These are phyloP conservation scores for Neocallimastix lanati DNA, from an alignment of 192 early-diverging fungal species.

Conservation along the genomic window DNA sequence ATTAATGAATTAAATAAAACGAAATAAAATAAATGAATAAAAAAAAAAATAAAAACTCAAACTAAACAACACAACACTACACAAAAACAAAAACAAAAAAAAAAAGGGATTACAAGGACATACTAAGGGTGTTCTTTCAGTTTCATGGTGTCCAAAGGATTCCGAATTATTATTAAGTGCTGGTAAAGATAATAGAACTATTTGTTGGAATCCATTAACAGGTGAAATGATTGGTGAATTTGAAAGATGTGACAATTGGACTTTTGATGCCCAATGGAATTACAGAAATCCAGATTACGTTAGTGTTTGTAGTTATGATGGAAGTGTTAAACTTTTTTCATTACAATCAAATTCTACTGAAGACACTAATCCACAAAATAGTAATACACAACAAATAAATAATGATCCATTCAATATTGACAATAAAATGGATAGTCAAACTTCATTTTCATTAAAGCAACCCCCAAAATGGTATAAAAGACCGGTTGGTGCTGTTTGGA, in stretches of 20 bases:
- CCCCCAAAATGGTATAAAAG: constrained; percentile 91
- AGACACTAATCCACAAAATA: background rate
- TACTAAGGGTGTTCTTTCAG: constrained; percentile 70
- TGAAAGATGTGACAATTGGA: constrained; percentile 73
- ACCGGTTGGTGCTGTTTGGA: constrained; percentile 72
- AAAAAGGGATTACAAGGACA: constrained; percentile 58
- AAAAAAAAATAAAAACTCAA: too few relatives aligned
- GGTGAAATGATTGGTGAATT: constrained; percentile 81
- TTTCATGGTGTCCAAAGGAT: constrained; percentile 92
- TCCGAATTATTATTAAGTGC: constrained; percentile 76
- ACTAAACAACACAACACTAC: too few relatives aligned
- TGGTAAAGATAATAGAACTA: constrained; percentile 86
- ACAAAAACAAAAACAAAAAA: background rate
- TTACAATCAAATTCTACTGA: constrained; percentile 1
- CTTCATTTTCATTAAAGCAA: constrained; percentile 45
- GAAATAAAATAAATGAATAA: too few relatives aligned
- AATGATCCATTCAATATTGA: constrained; percentile 10
- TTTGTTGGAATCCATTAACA: constrained; percentile 77
- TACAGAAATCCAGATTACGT: constrained; percentile 81
- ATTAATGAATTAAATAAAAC: too few relatives aligned
- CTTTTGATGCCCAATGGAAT: constrained; percentile 92
- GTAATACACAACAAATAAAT: background rate
- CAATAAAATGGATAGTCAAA: constrained; percentile 8
- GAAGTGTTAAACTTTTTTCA: constrained; percentile 23
- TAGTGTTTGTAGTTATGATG: constrained; percentile 79